A percentile compares a stretch with the other conserved stretches of the same genome.
These are phyloP conservation scores for Oryza glumipatula DNA, from an alignment of 176 grass and related monocot genomes.

Conservation along the genomic window DNA sequence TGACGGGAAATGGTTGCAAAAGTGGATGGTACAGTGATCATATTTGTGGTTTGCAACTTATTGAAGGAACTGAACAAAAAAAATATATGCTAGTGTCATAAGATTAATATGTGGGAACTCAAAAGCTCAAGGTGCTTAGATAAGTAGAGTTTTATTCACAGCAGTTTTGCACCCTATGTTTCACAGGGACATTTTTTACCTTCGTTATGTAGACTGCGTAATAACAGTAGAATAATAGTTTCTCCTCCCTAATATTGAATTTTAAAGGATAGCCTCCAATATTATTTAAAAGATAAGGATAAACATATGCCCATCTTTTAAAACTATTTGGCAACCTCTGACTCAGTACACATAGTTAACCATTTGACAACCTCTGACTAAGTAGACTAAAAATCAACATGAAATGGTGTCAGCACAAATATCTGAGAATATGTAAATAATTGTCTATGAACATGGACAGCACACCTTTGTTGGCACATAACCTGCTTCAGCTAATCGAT, in stretches of 20 bases:
- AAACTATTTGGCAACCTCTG: background rate
- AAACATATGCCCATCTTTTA: background rate
- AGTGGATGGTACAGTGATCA: background rate
- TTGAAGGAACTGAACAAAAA: slow-evolving; percentile 29
- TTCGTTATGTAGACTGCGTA: background rate
- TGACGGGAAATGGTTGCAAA: background rate
- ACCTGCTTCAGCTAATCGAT: slow-evolving; percentile 69
- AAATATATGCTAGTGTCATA: background rate
- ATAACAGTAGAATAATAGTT: slow-evolving; percentile 4
- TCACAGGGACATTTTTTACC: background rate
- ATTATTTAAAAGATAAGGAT: slow-evolving; percentile 9
- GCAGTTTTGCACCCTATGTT: background rate
- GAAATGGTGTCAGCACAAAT: background rate
- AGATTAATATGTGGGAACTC: background rate
- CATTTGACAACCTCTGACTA: background rate
- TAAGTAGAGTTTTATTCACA: background rate
- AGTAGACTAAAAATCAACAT: slow-evolving; percentile 9
- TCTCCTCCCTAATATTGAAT: background rate
- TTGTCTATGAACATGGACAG: background rate
- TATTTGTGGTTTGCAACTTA: background rate
- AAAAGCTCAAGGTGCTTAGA: too few relatives aligned
- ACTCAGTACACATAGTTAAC: background rate
- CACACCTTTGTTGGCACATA: slow-evolving; percentile 95
- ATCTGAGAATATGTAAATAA: background rate
- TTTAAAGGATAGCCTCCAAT: background rate